These are phyloP conservation scores for Arthroderma sp. DNA, from an alignment of 2,329 filamentous ascomycete genomes.

Conservation along the genomic window DNA sequence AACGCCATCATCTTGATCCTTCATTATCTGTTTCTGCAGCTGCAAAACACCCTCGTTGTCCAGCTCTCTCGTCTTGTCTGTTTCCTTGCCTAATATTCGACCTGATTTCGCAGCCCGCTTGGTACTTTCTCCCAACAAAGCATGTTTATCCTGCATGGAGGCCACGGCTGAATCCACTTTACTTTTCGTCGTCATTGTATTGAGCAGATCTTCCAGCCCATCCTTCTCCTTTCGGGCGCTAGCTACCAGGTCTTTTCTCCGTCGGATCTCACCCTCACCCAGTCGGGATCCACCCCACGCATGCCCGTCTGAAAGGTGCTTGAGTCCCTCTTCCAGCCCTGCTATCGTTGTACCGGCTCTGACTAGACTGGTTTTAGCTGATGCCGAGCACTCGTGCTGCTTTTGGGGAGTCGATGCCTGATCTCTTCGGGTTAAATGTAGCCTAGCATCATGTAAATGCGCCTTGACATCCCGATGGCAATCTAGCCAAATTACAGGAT, in stretches of 20 bases:
- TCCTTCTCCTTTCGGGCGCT: constrained; percentile 49
- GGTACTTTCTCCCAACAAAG: constrained; percentile 22
- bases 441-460: constrained; percentile 46
- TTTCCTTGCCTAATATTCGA: constrained; percentile 42
- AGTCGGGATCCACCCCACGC: constrained; percentile 26
- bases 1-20: constrained; percentile 48
- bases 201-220: constrained; percentile 46
- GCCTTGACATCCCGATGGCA: constrained; percentile 47
- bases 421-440: constrained; percentile 47
- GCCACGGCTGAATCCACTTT: constrained; percentile 34
- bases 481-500: constrained; percentile 50
- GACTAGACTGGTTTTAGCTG: constrained; percentile 47
- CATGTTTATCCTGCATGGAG: constrained; percentile 33
- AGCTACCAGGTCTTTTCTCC: constrained; percentile 45
- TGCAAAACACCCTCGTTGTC: constrained; percentile 53
- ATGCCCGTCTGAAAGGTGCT: constrained; percentile 21
- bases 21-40: constrained; percentile 49
- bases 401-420: constrained; percentile 45
- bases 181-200: constrained; percentile 43
- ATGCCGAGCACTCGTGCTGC: constrained; percentile 50
- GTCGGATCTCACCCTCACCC: constrained; percentile 48
- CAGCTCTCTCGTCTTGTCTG: constrained; percentile 47
- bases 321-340: constrained; percentile 45
- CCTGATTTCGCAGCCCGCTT: constrained; percentile 29
- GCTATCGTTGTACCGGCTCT: constrained; percentile 42